Evolutionary conservation across 148 eudicot genomes (phyloP), one percentile per base, ranked within the genome.

Genomic region (Silene conica): DNA sequence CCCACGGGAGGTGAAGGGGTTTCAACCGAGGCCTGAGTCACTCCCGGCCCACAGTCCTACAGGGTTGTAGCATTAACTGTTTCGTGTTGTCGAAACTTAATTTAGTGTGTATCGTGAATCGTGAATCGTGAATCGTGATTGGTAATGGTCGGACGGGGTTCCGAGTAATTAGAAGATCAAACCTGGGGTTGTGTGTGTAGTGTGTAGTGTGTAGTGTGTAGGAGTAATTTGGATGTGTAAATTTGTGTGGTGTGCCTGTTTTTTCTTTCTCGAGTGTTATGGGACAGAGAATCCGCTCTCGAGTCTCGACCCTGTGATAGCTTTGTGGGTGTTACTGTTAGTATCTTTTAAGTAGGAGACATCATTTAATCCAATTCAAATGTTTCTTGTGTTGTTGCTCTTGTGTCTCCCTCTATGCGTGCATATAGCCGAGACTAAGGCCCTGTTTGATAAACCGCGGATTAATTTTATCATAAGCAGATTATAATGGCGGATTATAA

Each of bases 221-320:
- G 76, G 78, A 70, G 74, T 74, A 56, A 69, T 74, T 74, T 74
- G 77, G 70, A 68, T 46, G 76, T 79, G 81, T 79, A 79, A 62
- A 74, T 79, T 50, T 50, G 55, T 74, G 74, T 79, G 77, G 70
- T 50, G 38, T 74, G 46, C 20, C 16, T 74, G 45, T 63, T 60
- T 38, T 38, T 69, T 59, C 25, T 79, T 61, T 60, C 16, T 63
- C 64, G 63, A 66, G 73, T 75, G 78, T 62, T 75, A 31, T 5
- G 34, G 34, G 34, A 31, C 34, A 31, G 34, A 31, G 34, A 31
- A 1, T 31, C 34, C 34, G 34, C 34, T 31, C 34, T 31, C 34
- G 41, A 65, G 4, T 31, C 34, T 31, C 34, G 41, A 65, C 20
- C 43, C 68, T 58, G 28, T 73, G 63, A 41, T 77, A n/a, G 75